Evolutionary conservation across 108 stramenopile genomes (phyloP).

Genomic region (Nitzschia palea): DNA sequence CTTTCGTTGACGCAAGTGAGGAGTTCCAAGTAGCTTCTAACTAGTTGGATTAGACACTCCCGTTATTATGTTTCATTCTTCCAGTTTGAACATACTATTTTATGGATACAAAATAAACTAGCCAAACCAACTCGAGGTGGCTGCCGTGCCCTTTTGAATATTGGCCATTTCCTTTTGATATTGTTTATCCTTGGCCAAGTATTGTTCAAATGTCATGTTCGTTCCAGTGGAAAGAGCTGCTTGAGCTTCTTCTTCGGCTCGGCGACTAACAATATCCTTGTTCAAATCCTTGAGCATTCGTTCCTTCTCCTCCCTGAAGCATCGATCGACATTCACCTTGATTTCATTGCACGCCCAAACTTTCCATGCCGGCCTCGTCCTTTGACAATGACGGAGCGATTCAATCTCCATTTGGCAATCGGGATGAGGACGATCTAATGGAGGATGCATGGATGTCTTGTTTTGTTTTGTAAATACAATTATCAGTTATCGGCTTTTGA

Average conservation of each 20-base stretch:
- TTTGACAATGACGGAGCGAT: conserved; percentile 78
- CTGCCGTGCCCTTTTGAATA: background rate
- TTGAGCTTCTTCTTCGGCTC: conserved; percentile 57
- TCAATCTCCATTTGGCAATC: conserved; percentile 79
- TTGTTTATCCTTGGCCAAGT: conserved; percentile 57
- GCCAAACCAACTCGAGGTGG: conserved; percentile 4
- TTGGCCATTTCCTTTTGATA: conserved; percentile 60
- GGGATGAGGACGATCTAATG: conserved; percentile 90
- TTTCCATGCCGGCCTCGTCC: conserved; percentile 58
- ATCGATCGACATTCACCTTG: conserved; percentile 73
- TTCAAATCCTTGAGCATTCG: conserved; percentile 64
- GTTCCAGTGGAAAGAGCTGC: conserved; percentile 65
- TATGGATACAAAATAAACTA: no score
- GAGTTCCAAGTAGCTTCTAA: background rate
- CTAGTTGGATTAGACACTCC: background rate
- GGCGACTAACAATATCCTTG: conserved; percentile 51
- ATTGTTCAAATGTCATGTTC: conserved; percentile 77
- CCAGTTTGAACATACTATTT: no score
- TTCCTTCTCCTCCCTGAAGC: conserved; percentile 85
- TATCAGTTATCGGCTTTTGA: no score
- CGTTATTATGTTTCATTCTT: no score
- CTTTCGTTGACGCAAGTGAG: background rate
- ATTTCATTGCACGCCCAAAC: conserved; percentile 88
- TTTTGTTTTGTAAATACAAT: no score
- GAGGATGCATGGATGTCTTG: conserved; percentile 97